phyloP scores from a whole-genome alignment of 257 asterid genomes.

The Perilla frutescens region DNA sequence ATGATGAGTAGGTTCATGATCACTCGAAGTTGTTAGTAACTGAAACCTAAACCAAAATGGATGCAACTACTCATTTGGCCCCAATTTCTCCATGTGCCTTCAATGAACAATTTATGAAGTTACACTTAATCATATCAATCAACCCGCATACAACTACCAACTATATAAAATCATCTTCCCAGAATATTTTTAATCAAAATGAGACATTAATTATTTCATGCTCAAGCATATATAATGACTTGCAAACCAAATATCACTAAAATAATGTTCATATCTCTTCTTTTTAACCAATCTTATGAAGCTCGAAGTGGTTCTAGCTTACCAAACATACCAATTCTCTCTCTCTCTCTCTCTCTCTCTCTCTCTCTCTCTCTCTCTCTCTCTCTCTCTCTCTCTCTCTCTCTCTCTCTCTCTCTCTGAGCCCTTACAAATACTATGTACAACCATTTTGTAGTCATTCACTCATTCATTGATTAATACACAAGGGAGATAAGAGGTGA shows the following conservation, averaged over 20 bases:
- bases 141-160: slow-evolving; percentile 5
- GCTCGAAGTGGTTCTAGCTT: slow-evolving; percentile 43
- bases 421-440: slow-evolving; percentile 40
- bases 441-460: not conserved
- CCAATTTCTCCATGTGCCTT: not conserved
- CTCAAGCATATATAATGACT: slow-evolving; percentile 26
- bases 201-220: slow-evolving; percentile 22
- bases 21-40: slow-evolving; percentile 9
- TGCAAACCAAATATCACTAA: slow-evolving; percentile 14
- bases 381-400: not conserved
- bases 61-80: slow-evolving; percentile 14
- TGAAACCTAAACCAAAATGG: slow-evolving; percentile 26
- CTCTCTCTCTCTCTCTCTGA: not conserved
- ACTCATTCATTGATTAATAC: slow-evolving; percentile 18
- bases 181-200: slow-evolving; percentile 21
- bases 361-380: not conserved
- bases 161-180: slow-evolving; percentile 3
- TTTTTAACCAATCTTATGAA: slow-evolving; percentile 19
- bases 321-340: slow-evolving; percentile 44
- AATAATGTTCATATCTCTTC: slow-evolving; percentile 8
- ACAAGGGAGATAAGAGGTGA: not conserved
- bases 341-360: not conserved
- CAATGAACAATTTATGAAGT: not conserved
- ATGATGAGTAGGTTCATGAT: no score
- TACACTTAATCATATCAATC: not conserved